phyloP scores from a whole-genome alignment of 2,329 filamentous ascomycete species.

The Purpureocillium takamizusanense region DNA sequence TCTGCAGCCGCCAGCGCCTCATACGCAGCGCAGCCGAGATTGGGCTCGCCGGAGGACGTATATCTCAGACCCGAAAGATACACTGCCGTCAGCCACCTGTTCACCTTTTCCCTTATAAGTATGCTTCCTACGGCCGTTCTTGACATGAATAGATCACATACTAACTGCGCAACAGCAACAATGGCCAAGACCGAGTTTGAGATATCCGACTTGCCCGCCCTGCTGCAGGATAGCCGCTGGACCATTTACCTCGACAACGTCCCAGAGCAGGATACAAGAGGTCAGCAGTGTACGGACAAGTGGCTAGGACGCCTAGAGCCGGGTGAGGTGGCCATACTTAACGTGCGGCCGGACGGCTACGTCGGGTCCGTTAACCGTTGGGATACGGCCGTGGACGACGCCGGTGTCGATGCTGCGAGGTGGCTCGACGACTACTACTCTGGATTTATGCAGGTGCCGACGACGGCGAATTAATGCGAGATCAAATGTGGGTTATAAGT shows the following conservation, averaged over 20 bases:
- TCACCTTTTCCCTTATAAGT: constrained; percentile 63
- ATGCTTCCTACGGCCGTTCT: too few relatives aligned
- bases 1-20: constrained; percentile 51
- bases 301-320: constrained; percentile 54
- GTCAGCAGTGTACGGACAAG: constrained; percentile 52
- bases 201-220: constrained; percentile 51
- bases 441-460: constrained; percentile 44
- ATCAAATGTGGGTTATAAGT: too few relatives aligned
- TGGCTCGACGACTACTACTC: constrained; percentile 48
- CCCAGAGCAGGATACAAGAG: constrained; percentile 43
- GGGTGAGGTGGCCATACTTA: constrained; percentile 53
- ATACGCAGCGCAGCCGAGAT: constrained; percentile 49
- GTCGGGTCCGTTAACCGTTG: constrained; percentile 54
- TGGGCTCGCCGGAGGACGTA: constrained; percentile 50
- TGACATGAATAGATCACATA: too few relatives aligned
- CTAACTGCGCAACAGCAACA: constrained; percentile 31
- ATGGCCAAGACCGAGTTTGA: constrained; percentile 56
- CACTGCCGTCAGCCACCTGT: constrained; percentile 55
- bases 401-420: constrained; percentile 40
- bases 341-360: constrained; percentile 67
- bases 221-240: constrained; percentile 59
- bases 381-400: constrained; percentile 40
- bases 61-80: constrained; percentile 62
- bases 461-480: not conserved
- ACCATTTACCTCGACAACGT: constrained; percentile 64